Base-by-base conservation (phyloP, 2,329 filamentous ascomycete genomes). In the Aspergillus hiratsukae region DNA sequence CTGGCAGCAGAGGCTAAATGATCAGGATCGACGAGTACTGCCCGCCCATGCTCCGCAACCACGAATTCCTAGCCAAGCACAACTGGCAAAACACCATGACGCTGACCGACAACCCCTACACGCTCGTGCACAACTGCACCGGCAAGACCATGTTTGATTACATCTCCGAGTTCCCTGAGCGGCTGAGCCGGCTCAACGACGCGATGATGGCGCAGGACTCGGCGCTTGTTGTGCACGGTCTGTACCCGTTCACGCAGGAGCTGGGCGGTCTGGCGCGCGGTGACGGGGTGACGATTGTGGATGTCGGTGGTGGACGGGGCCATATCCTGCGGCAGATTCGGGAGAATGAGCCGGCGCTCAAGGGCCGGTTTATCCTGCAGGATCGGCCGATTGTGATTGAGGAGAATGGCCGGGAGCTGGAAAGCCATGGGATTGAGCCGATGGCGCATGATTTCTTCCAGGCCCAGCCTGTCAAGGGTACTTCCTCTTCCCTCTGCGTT, bases 281-380 rank as follows among this genome's bases (percentile, higher is more conserved):
- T 2, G 54, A 60, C 25, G 48, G 35, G 7, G 64, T 66, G 10
- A 58, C 61, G 1, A 53, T 66, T 9, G 59, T 66, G 14, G 64
- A 66, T 45, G 54, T 66, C 9, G 64, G 61, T 10, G 64, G 64
- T 19, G 62, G 64, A 25, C 53, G 55, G 1, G 63, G 64, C 6
- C 60, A 66, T 25, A 59, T 57, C 17, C 37, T 61, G 3, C 51
- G 48, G 9, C 56, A 60, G 46, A 63, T 65, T 35, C 58, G 53
- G 35, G 19, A 55, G 43, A 49, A 27, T 25, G 45, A 52, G 9
- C 55, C 60, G 2, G n/a, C 19, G 1, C 45, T 63, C 8, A 58
- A 60, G 19, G 64, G 65, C 4, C 52, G 57, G 5, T 60, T 65
- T 43, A 61, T 68, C 28, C 48, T 68, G 45, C 65, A 68, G 35